Evolutionary conservation across 805 yeast genomes (phyloP).

Genomic region (Limtongia smithiae): DNA sequence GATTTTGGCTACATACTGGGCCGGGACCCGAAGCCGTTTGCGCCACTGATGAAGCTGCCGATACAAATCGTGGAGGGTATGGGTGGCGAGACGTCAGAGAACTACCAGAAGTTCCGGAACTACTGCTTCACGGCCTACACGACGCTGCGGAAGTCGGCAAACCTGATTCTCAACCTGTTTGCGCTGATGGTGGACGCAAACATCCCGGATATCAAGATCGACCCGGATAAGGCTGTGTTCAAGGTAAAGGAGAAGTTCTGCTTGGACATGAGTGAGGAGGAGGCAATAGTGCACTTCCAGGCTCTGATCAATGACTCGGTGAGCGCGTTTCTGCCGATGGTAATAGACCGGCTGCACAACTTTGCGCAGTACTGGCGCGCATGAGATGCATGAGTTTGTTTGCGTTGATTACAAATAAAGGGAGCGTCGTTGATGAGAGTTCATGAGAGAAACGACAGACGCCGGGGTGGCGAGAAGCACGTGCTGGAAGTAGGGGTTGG

Average conservation of each 20-base stretch:
- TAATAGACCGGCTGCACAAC: conserved; percentile 90
- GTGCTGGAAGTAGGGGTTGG: too few species aligned
- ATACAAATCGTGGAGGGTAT: conserved; percentile 96
- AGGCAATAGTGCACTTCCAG: conserved; percentile 92
- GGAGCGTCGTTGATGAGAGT: too few species aligned
- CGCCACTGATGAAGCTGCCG: conserved; percentile 96
- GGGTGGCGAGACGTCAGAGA: conserved; percentile 88
- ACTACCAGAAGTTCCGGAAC: conserved; percentile 80
- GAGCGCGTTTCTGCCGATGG: conserved; percentile 87
- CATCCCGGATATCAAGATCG: conserved; percentile 83
- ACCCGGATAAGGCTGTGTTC: conserved; percentile 79
- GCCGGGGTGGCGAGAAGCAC: too few species aligned
- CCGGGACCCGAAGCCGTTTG: conserved; percentile 96
- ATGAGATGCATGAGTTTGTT: conserved; percentile 33
- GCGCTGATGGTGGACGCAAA: conserved; percentile 92
- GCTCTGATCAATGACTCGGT: conserved; percentile 91
- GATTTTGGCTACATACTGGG: conserved; percentile 97
- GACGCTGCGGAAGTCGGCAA: conserved; percentile 83
- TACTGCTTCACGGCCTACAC: conserved; percentile 94
- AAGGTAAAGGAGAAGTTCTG: conserved; percentile 90
- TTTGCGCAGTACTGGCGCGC: conserved; percentile 98
- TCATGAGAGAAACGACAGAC: too few species aligned
- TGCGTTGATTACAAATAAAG: too few species aligned
- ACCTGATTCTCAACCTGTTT: conserved; percentile 81
- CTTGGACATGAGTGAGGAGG: conserved; percentile 90